Evolutionary conservation across 768 basidiomycete species (phyloP).

Genomic region (Hortiboletus flavorubellus): DNA sequence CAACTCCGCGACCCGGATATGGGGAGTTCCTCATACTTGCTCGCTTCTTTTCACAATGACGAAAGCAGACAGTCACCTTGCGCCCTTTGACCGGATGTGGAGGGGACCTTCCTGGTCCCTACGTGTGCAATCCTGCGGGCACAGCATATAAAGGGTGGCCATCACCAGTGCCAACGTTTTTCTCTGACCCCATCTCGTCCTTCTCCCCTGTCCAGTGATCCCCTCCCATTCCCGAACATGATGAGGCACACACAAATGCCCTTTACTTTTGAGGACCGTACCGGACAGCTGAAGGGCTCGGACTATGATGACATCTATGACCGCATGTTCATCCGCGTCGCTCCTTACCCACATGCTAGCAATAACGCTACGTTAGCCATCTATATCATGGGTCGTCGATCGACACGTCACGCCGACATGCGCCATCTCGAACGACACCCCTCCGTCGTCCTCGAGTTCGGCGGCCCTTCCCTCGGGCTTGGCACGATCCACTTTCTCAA

Average conservation of each 20-base stretch:
- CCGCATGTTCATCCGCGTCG: constrained; percentile 64
- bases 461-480: constrained; percentile 46
- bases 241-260: constrained; percentile 38
- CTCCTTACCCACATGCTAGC: constrained; percentile 41
- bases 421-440: constrained; percentile 53
- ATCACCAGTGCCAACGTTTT: not conserved
- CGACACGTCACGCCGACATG: constrained; percentile 55
- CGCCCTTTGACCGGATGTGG: constrained; percentile 25
- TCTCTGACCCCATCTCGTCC: not conserved
- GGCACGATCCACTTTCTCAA: constrained; percentile 57
- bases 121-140: constrained; percentile 17
- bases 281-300: constrained; percentile 48
- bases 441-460: constrained; percentile 58
- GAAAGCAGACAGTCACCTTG: constrained; percentile 20
- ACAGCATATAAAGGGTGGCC: constrained; percentile 20
- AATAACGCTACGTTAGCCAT: constrained; percentile 45
- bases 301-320: constrained; percentile 82
- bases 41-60: constrained; percentile 26
- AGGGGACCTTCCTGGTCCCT: constrained; percentile 17
- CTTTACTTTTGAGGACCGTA: constrained; percentile 66
- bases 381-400: constrained; percentile 64
- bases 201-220: not conserved
- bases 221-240: constrained; percentile 18
- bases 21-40: constrained; percentile 22
- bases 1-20: constrained; percentile 32